These are phyloP conservation scores for Microsporum canis DNA, from an alignment of 2,329 filamentous ascomycete species.

Conservation along the genomic window DNA sequence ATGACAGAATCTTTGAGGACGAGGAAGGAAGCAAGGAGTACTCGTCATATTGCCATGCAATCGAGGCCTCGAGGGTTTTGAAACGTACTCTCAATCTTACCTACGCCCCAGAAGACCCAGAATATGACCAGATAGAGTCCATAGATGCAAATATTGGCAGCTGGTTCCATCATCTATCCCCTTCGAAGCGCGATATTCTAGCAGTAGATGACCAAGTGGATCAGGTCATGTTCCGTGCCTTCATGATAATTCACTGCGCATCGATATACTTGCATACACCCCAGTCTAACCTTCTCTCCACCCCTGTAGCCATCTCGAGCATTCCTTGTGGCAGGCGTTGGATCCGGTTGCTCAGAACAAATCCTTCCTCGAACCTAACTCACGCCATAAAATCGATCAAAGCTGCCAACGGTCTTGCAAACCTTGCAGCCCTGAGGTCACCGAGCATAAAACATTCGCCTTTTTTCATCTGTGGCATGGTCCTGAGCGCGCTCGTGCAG, in stretches of 20 bases:
- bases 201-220: constrained; percentile 61
- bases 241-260: constrained; percentile 58
- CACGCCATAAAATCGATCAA: constrained; percentile 73
- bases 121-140: constrained; percentile 47
- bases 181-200: constrained; percentile 58
- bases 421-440: constrained; percentile 50
- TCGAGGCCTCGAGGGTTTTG: constrained; percentile 68
- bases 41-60: constrained; percentile 75
- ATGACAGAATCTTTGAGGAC: constrained; percentile 62
- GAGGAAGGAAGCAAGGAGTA: constrained; percentile 52
- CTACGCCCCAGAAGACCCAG: constrained; percentile 29
- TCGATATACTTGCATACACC: constrained; percentile 70
- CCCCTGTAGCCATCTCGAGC: constrained; percentile 38
- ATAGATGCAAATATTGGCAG: constrained; percentile 51
- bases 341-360: constrained; percentile 29
- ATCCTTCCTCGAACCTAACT: constrained; percentile 31
- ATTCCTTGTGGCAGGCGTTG: constrained; percentile 35
- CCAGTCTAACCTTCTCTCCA: constrained; percentile 57
- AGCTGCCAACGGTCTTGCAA: constrained; percentile 66
- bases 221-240: constrained; percentile 84
- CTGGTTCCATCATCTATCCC: constrained; percentile 70
- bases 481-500: constrained; percentile 68
- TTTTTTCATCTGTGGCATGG: constrained; percentile 72
- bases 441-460: constrained; percentile 64
- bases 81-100: constrained; percentile 54